Evolutionary conservation across 495 filamentous ascomycete genomes (phyloP).

Genomic region (Antarctomyces pellizariae): DNA sequence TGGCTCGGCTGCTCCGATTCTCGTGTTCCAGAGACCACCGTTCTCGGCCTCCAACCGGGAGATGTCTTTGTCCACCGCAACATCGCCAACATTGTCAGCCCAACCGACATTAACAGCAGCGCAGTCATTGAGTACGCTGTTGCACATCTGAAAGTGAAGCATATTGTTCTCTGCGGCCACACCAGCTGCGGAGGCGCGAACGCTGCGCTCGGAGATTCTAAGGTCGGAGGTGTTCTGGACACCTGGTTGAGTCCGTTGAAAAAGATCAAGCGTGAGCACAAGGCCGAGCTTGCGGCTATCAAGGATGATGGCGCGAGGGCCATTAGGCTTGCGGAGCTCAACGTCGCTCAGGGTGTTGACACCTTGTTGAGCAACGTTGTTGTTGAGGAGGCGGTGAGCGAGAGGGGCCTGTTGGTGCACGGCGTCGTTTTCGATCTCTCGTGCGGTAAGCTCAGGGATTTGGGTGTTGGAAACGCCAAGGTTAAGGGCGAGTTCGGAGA

Average conservation of each 20-base stretch:
- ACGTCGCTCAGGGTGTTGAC: slow-evolving; percentile 41
- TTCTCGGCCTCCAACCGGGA: slow-evolving; percentile 59
- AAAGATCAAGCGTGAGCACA: slow-evolving; percentile 29
- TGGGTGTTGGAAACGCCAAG: slow-evolving; percentile 20
- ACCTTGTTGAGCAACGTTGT: slow-evolving; percentile 34
- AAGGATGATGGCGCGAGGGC: slow-evolving; percentile 23
- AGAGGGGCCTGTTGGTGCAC: slow-evolving; percentile 49
- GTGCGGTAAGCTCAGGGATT: slow-evolving; percentile 31
- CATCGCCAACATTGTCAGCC: slow-evolving; percentile 71
- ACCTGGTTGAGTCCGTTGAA: slow-evolving; percentile 58
- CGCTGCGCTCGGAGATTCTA: slow-evolving; percentile 39
- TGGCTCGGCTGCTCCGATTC: slow-evolving; percentile 90
- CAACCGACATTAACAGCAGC: slow-evolving; percentile 50
- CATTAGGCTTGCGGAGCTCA: slow-evolving; percentile 38
- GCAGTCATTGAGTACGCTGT: slow-evolving; percentile 77
- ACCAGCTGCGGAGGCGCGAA: slow-evolving; percentile 57
- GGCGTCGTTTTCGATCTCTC: slow-evolving; percentile 46
- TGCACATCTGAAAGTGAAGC: slow-evolving; percentile 46
- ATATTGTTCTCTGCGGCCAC: slow-evolving; percentile 72
- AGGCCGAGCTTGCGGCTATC: slow-evolving; percentile 26
- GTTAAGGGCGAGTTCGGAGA: neutral
- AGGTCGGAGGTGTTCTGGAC: slow-evolving; percentile 54
- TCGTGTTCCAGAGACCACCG: slow-evolving; percentile 67
- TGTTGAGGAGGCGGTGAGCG: slow-evolving; percentile 38
- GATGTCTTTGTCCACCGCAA: slow-evolving; percentile 90